Evolutionary conservation across 2,329 filamentous ascomycete species (phyloP), one percentile per base, ranked within the genome.

Genomic region (Botrytis elliptica): DNA sequence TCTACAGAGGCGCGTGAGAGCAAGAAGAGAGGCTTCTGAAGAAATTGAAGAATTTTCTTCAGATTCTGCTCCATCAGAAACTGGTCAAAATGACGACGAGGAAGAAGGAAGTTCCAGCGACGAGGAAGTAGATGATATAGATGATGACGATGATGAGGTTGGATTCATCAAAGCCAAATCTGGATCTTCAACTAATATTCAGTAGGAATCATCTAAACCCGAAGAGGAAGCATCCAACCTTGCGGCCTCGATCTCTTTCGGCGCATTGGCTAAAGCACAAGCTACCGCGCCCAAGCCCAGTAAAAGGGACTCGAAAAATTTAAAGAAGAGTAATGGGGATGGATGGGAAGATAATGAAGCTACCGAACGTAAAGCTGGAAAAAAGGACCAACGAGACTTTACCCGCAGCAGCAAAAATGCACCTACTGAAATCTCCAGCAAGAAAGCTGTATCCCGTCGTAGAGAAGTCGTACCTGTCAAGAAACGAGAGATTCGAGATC

Each of bases 221-320:
- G 76, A 77, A 73, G 69, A 72, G 14, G 63, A 60, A 60, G 14
- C 60, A 40, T 68, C 74, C 8, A 76, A 78, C 59, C 78, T 79
- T 66, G 83, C 86, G 63, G 84, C 88, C 14, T 85, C 86, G 75
- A 89, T 98, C 77, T 96, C 94, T 38, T 98, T 98, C 80, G 95
- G 94, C 76, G 93, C 93, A n/a, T 86, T 98, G 59, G 93, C 93
- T 76, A 93, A 93, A 85, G 95, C 94, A 1, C 93, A 97, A 84
- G 91, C 91, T 57, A 88, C 90, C 0, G 83, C 97, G 70, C 81
- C 74, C 73, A 76, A 74, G 76, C 77, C 70, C 75, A 77, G 74
- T 80, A 78, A 73, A 77, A 74, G 82, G 78, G 75, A 76, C 77
- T 63, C 82, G 74, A 71, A 80, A 74, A 70, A 76, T 74, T 59